These are phyloP conservation scores for Warburgia ugandensis DNA, from an alignment of 164 flowering plant species.

Conservation along the genomic window DNA sequence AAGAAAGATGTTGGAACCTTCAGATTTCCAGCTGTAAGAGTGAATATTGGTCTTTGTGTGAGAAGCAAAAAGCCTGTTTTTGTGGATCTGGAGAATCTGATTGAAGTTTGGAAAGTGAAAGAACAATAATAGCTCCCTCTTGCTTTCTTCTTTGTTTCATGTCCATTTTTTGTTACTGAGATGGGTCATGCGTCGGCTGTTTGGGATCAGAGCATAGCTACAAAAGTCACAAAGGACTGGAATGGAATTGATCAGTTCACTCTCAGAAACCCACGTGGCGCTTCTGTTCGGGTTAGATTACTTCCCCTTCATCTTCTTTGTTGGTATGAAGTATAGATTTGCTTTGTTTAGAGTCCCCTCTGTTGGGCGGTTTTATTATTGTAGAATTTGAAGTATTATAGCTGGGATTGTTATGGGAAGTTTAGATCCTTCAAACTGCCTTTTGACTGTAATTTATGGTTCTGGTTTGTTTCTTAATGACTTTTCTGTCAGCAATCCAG, in stretches of 20 bases:
- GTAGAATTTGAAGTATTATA: not conserved
- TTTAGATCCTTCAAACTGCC: no score
- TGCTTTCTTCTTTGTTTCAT: slow-evolving; percentile 5
- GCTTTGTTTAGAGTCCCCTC: not conserved
- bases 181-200: slow-evolving; percentile 81
- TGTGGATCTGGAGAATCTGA: not conserved
- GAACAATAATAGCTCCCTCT: not conserved
- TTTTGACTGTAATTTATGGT: not conserved
- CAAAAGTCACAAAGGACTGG: slow-evolving; percentile 67
- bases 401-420: not conserved
- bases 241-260: slow-evolving; percentile 78
- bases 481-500: slow-evolving; percentile 29
- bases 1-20: slow-evolving; percentile 16
- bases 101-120: slow-evolving; percentile 3
- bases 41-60: slow-evolving; percentile 2
- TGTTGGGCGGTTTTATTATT: not conserved
- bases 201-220: slow-evolving; percentile 61
- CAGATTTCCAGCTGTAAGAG: slow-evolving; percentile 12
- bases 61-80: not conserved
- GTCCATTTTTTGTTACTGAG: slow-evolving; percentile 7
- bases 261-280: slow-evolving; percentile 68
- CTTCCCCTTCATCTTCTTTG: not conserved
- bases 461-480: slow-evolving; percentile 12
- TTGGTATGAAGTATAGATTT: no score
- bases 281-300: slow-evolving; percentile 63